Base-by-base conservation (phyloP, 2,329 filamentous ascomycete species). In the Diplodia corticola region DNA sequence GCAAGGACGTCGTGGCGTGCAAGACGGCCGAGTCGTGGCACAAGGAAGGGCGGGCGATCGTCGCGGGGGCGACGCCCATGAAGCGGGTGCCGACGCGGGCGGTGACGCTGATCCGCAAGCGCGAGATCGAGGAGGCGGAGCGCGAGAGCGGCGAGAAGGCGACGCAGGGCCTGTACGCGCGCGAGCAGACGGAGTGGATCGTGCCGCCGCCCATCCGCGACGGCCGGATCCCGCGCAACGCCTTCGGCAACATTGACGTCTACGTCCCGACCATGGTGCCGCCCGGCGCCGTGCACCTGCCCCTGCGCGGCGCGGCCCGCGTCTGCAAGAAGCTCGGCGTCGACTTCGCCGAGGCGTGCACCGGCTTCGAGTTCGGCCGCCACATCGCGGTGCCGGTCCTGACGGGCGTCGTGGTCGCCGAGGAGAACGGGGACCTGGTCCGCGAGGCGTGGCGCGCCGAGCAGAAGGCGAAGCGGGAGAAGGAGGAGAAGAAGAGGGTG, bases 11-110 rank as follows among this genome's bases (percentile, higher is more conserved):
- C 0, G 87, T 93, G 2, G 84, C 86, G 46, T 96, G 96, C 76
- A 93, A 97, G 77, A 96, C 92, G 30, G 90, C 91, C 1, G 95
- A 99, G 76, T 97, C 92, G 1, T 99, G 95, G 95, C 95, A 98
- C 76, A 97, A 97, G 76, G 94, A 97, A 81, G 95, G 95, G 0
- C 87, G 94, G 12, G 89, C 88, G 28, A 88, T 95, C 3, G 84
- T 86, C 28, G 74, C 83, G 0, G 92, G 91, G 3, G 88, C 90
- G 70, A 80, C 87, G 57, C 91, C 95, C 0, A 79, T 97, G 67
- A 99, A 99, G 76, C 85, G 86, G 49, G 95, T 97, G 0, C 92
- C 94, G 0, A 93, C 95, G 75, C 90, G 95, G 49, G 95, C 93
- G 17, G 94, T 97, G 3, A 99, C 95, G 0, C 85, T 91, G 2